A percentile compares a stretch with the other conserved stretches of the same genome.
These are phyloP conservation scores for Pelargonium citronellum DNA, from an alignment of 441 rosid species.

Conservation along the genomic window DNA sequence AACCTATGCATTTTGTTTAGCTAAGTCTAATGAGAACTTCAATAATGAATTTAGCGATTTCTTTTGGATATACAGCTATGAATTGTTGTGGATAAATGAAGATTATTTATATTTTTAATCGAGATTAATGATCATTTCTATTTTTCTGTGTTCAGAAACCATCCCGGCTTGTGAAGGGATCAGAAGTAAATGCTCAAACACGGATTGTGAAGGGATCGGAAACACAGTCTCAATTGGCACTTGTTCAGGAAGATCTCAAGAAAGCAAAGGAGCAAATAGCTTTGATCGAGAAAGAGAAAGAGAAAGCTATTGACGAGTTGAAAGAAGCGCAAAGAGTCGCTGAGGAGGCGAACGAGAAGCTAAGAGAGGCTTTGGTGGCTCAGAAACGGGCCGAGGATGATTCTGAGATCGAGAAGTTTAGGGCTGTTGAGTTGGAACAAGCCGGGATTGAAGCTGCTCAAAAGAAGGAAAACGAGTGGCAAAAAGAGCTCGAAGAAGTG, in stretches of 20 bases:
- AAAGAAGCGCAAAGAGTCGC: conserved; percentile 57
- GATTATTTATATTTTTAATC: neutral
- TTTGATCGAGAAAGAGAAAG: conserved; percentile 65
- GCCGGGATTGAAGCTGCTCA: conserved; percentile 77
- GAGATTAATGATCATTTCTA: conserved; percentile 19
- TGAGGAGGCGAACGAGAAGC: conserved; percentile 69
- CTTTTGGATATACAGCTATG: no score
- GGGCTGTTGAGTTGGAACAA: conserved; percentile 77
- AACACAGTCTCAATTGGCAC: conserved; percentile 53
- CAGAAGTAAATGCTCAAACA: neutral
- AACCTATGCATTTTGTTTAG: no score
- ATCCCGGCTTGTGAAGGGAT: conserved; percentile 3
- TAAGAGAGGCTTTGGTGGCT: conserved; percentile 70
- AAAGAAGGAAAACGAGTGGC: conserved; percentile 61
- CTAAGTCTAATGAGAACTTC: no score
- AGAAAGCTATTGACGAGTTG: conserved; percentile 52
- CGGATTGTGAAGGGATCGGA: conserved; percentile 10
- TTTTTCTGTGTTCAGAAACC: conserved; percentile 43
- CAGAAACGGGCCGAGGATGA: conserved; percentile 76
- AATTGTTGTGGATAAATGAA: no score
- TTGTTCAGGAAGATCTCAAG: conserved; percentile 69
- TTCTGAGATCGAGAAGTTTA: conserved; percentile 72
- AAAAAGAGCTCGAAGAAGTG: conserved; percentile 62
- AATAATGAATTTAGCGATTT: no score
- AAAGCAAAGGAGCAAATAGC: conserved; percentile 66